Evolutionary conservation across 345 rosid genomes (phyloP).

Genomic region (Barbarea vulgaris): DNA sequence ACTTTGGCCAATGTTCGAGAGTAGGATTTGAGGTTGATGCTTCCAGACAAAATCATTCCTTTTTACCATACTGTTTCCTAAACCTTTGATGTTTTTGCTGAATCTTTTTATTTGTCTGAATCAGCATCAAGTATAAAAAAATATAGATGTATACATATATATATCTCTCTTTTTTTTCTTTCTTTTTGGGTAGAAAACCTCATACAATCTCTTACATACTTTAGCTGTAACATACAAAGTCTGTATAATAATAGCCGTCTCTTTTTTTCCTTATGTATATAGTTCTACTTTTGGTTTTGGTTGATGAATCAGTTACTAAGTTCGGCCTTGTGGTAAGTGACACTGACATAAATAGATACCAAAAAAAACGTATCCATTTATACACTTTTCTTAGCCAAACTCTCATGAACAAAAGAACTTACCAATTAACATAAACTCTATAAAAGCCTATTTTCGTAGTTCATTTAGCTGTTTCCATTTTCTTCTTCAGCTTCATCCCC

Average conservation of each 20-base stretch:
- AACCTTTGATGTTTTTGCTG: constrained; percentile 37
- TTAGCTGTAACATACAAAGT: constrained; percentile 30
- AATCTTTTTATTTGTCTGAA: constrained; percentile 38
- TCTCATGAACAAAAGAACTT: not conserved
- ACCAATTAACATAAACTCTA: constrained; percentile 8
- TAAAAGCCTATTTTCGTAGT: not conserved
- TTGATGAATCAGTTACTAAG: not conserved
- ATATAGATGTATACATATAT: constrained; percentile 24
- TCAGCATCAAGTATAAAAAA: constrained; percentile 34
- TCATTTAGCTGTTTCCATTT: constrained; percentile 23
- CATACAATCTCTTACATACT: constrained; percentile 16
- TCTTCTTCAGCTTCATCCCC: constrained; percentile 48
- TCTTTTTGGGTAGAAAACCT: constrained; percentile 15
- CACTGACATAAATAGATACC: not conserved
- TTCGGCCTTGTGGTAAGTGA: not conserved
- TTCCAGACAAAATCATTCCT: constrained; percentile 23
- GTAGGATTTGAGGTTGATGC: constrained; percentile 37
- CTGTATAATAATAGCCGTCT: constrained; percentile 22
- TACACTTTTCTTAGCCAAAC: constrained; percentile 27
- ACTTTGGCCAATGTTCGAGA: constrained; percentile 24
- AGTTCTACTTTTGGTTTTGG: not conserved
- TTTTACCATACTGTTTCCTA: constrained; percentile 15
- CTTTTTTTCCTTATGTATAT: not conserved
- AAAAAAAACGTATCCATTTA: not conserved
- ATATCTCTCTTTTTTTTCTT: not conserved